phyloP scores from a whole-genome alignment of 345 rosid species.

The Eucalyptus microcorys region DNA sequence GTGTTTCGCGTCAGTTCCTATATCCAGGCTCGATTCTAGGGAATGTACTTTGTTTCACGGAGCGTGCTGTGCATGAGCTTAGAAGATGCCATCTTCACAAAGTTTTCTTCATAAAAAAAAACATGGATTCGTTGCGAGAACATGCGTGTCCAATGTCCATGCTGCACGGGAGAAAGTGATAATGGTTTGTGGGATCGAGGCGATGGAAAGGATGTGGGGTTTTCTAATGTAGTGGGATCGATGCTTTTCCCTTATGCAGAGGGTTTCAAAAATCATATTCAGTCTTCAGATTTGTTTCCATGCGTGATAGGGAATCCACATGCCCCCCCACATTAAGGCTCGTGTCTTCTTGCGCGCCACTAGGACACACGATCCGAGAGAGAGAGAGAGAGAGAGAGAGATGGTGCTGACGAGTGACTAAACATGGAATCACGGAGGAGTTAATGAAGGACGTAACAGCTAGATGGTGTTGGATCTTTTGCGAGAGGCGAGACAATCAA shows the following conservation, averaged over 20 bases:
- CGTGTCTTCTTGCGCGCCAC: conserved; percentile 1
- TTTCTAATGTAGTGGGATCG: not conserved
- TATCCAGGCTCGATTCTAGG: not conserved
- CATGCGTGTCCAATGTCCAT: not conserved
- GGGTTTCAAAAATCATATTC: not conserved
- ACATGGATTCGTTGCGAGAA: not conserved
- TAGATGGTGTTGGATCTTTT: not conserved
- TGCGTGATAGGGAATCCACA: not conserved
- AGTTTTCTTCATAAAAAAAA: not conserved
- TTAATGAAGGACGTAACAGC: not conserved
- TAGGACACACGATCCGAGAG: not conserved
- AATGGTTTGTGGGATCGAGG: not conserved
- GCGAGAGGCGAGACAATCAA: not conserved
- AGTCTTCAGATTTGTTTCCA: not conserved
- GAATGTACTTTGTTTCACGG: not conserved
- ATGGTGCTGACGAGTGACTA: not conserved
- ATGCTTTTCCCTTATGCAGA: not conserved
- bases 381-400: not conserved
- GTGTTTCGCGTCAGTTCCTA: not conserved
- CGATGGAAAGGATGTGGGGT: not conserved
- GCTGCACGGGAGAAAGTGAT: not conserved
- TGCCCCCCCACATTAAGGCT: not conserved
- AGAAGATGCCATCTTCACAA: not conserved
- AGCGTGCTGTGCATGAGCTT: not conserved
- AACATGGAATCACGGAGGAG: not conserved